Base-by-base conservation (phyloP, 2,329 filamentous ascomycete genomes). In the Trichoderma sp. region DNA sequence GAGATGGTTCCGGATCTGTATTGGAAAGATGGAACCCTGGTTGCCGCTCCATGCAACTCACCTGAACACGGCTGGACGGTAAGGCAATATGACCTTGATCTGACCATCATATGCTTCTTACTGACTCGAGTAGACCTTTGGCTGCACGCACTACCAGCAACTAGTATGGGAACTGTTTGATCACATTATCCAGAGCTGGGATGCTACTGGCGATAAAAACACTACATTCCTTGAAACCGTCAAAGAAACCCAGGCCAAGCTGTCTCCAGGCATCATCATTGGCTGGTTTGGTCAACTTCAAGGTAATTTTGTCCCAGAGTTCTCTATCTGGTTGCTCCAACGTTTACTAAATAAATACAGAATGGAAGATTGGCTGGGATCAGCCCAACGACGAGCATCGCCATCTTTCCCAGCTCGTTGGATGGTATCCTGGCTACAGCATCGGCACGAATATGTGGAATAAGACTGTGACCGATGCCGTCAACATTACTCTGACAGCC, bases 41-140 rank as follows among this genome's bases (percentile, higher is more conserved):
- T 88, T 0, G 85, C 84, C 1, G 87, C 86, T 71, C 86, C 86
- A 0, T 89, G 86, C 75, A 87, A 85, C 67, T 86, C 83, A n/a
- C 84, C 86, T 1, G 86, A 89, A 74, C 85, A 85, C 49, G 86
- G 86, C 0, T 81, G 82, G 1, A 83, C 82, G n/a, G 63, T 66
- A 58, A 26, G 63, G 6, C 13, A 10, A 30, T 55, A 49, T 26
- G 16, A 11, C n/a, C 10, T 10, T 26, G 1, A 39, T 2, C 14
- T 11, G 2, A 18, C 0, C 5, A 14, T 7, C 14, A 3, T 1
- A 39, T 24, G 5, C 0, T 10, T 39, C 11, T 34, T 52, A 52
- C 28, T 64, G 3, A 64, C 21, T 28, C 13, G 30, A 28, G 6
- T 54, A 64, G 5, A 86, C 85, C 0, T 87, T 87, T 66, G 85